Conservation (phyloP, 768 basidiomycete genomes). For the Naganishia friedmannii region DNA sequence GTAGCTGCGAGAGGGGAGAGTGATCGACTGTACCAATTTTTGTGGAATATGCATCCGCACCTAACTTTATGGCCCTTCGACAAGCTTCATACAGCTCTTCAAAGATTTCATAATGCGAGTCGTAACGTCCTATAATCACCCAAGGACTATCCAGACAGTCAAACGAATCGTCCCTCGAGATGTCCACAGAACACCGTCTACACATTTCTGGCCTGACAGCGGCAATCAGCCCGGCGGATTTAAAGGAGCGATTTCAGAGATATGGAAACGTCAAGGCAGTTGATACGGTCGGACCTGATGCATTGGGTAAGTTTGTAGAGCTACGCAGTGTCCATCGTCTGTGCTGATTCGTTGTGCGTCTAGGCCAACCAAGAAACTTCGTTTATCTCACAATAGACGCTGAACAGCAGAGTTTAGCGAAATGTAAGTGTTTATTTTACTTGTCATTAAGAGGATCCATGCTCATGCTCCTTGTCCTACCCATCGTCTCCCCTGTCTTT, state of each 20-base stretch:
- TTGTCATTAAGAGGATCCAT: neutral
- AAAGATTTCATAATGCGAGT: too few relatives aligned
- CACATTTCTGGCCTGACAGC: slow-evolving; percentile 28
- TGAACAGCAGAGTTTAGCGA: slow-evolving; percentile 14
- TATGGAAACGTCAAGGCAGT: slow-evolving; percentile 20
- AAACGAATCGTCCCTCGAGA: neutral
- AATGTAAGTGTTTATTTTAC: neutral
- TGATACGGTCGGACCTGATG: slow-evolving; percentile 21
- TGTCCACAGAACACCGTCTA: slow-evolving; percentile 18
- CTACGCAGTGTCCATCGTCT: neutral
- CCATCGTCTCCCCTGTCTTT: neutral
- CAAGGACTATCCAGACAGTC: neutral
- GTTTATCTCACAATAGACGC: slow-evolving; percentile 23
- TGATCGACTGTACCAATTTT: slow-evolving; percentile 2
- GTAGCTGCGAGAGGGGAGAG: too few relatives aligned
- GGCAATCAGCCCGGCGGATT: slow-evolving; percentile 11
- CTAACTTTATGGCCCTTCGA: neutral
- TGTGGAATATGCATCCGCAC: neutral
- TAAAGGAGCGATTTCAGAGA: slow-evolving; percentile 25
- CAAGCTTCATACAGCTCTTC: neutral
- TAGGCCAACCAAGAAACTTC: slow-evolving; percentile 25
- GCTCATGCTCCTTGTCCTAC: neutral
- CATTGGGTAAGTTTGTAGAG: slow-evolving; percentile 5
- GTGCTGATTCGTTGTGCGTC: neutral
- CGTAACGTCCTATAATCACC: too few relatives aligned